phyloP scores from a whole-genome alignment of 148 eudicot genomes.

The Bassia scoparia region DNA sequence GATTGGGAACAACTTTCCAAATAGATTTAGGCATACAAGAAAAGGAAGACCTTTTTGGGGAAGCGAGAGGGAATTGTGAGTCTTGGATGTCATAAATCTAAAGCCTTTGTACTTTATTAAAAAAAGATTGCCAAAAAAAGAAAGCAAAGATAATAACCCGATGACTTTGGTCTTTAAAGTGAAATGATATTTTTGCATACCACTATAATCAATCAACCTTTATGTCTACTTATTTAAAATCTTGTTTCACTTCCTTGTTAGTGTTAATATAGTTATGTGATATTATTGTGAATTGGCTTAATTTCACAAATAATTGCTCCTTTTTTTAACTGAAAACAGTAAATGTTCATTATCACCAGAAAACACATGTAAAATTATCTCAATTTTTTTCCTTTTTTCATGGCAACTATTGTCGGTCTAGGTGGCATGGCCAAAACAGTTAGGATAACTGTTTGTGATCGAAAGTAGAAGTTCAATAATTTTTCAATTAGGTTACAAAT shows the following conservation, averaged over 20 bases:
- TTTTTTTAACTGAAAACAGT: neutral
- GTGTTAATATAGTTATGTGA: conserved; percentile 10
- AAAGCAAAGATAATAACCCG: neutral
- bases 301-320: neutral
- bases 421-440: conserved; percentile 16
- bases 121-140: too few species aligned
- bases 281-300: neutral
- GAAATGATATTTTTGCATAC: conserved; percentile 4
- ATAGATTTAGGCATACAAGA: too few species aligned
- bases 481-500: too few species aligned
- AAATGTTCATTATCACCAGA: conserved; percentile 28
- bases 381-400: neutral
- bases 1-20: too few species aligned
- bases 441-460: conserved; percentile 1
- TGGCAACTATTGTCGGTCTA: conserved; percentile 23
- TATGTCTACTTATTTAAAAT: conserved; percentile 16
- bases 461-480: too few species aligned
- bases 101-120: too few species aligned
- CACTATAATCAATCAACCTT: conserved; percentile 18
- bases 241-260: conserved; percentile 15
- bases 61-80: too few species aligned
- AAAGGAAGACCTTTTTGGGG: too few species aligned
- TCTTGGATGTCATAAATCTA: too few species aligned
- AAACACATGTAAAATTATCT: neutral
- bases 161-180: conserved; percentile 14